Evolutionary conservation across 176 grass and related monocot genomes (phyloP).

Genomic region (Aegilops sharonensis): DNA sequence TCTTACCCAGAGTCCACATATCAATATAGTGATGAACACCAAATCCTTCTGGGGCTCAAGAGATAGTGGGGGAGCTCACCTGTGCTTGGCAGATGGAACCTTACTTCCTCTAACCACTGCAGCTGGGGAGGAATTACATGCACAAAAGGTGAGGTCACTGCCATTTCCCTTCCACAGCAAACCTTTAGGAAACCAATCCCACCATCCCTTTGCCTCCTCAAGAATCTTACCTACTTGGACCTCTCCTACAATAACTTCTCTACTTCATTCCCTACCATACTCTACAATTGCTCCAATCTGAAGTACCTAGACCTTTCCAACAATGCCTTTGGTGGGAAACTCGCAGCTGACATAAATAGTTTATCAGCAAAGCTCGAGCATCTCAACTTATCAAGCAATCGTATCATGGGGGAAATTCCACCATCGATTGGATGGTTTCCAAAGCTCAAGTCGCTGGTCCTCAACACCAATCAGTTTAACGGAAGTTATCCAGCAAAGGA

Average conservation of each 20-base stretch:
- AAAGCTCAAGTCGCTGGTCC: slow-evolving; percentile 15
- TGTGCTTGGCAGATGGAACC: slow-evolving; percentile 37
- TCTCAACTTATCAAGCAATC: slow-evolving; percentile 42
- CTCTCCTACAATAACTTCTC: slow-evolving; percentile 50
- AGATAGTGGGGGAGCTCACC: slow-evolving; percentile 42
- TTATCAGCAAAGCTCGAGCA: slow-evolving; percentile 29
- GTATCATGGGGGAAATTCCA: slow-evolving; percentile 41
- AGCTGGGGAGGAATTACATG: slow-evolving; percentile 55
- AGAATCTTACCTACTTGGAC: slow-evolving; percentile 43
- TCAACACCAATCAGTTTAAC: slow-evolving; percentile 43
- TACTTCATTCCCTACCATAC: slow-evolving; percentile 24
- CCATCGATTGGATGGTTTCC: slow-evolving; percentile 30
- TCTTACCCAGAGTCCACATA: background rate
- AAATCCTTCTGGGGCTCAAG: slow-evolving; percentile 40
- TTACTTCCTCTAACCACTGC: slow-evolving; percentile 33
- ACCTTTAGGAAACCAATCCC: slow-evolving; percentile 11
- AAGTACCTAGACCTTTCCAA: slow-evolving; percentile 44
- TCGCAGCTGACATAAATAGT: slow-evolving; percentile 35
- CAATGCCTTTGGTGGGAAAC: slow-evolving; percentile 42
- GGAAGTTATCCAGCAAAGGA: slow-evolving; percentile 35
- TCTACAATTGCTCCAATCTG: slow-evolving; percentile 47
- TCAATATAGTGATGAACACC: slow-evolving; percentile 2
- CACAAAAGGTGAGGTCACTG: slow-evolving; percentile 19
- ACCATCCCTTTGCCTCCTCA: slow-evolving; percentile 48
- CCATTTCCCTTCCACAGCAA: slow-evolving; percentile 9